phyloP scores from a whole-genome alignment of 1,139 yeast species.

The Tardiomyces blankii region DNA sequence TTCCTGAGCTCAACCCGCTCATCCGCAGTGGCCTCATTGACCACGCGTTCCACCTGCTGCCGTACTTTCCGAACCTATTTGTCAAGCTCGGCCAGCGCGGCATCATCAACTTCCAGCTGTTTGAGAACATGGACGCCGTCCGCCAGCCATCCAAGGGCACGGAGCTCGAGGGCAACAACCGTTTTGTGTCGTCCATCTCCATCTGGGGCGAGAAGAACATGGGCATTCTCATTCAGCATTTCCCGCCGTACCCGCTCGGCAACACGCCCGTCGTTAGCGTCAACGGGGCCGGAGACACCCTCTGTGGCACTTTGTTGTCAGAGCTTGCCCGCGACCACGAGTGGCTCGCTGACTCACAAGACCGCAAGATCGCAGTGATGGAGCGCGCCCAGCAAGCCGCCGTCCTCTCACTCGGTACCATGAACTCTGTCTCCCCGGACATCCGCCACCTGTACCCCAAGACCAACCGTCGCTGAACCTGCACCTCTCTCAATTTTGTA shows the following conservation, averaged over 20 bases:
- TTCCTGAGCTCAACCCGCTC: slow-evolving; percentile 20
- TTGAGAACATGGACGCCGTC: slow-evolving; percentile 17
- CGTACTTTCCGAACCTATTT: slow-evolving; percentile 57
- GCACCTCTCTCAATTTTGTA: neutral
- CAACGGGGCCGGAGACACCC: slow-evolving; percentile 63
- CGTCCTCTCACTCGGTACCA: slow-evolving; percentile 34
- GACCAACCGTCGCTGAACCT: neutral
- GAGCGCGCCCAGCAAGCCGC: slow-evolving; percentile 45
- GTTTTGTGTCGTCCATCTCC: slow-evolving; percentile 6
- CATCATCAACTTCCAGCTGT: slow-evolving; percentile 37
- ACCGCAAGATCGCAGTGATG: slow-evolving; percentile 20
- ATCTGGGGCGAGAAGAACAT: slow-evolving; percentile 14
- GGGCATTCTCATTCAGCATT: slow-evolving; percentile 57
- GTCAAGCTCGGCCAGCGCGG: slow-evolving; percentile 65
- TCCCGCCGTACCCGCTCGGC: slow-evolving; percentile 25
- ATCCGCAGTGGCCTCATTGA: slow-evolving; percentile 46
- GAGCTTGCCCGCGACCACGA: slow-evolving; percentile 21
- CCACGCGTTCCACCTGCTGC: slow-evolving; percentile 58
- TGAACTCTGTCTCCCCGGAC: slow-evolving; percentile 21
- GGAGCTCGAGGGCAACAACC: slow-evolving; percentile 2
- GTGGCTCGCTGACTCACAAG: slow-evolving; percentile 23
- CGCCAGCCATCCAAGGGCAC: neutral
- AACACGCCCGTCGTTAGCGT: slow-evolving; percentile 32
- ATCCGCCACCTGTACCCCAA: slow-evolving; percentile 4
- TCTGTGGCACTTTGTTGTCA: slow-evolving; percentile 41